Conservation (phyloP, 257 asterid species). For the Verbascum thapsus region DNA sequence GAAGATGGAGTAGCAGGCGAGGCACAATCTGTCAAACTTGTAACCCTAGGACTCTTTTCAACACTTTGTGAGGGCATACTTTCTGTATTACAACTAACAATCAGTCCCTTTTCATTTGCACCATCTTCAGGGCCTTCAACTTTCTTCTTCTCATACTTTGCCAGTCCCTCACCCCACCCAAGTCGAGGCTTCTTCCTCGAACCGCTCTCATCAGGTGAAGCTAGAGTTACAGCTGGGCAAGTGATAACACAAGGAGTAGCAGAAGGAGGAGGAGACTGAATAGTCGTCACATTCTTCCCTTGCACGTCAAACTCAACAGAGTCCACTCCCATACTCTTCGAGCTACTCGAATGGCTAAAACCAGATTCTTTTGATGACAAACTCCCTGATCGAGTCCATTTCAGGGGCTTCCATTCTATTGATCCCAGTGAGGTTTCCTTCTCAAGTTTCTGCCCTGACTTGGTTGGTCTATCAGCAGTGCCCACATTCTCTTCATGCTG, state of each 20-base stretch:
- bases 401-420: constrained; percentile 61
- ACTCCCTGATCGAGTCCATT: constrained; percentile 63
- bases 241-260: no score
- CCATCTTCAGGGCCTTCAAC: constrained; percentile 75
- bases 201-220: constrained; percentile 65
- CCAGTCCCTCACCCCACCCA: constrained; percentile 99
- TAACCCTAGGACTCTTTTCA: constrained; percentile 64
- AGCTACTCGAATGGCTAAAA: constrained; percentile 52
- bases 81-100: constrained; percentile 45
- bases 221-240: no score
- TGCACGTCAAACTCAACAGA: constrained; percentile 45
- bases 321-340: constrained; percentile 56
- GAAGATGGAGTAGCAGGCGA: constrained; percentile 83
- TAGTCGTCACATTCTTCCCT: constrained; percentile 35
- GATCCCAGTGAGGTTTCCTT: constrained; percentile 61
- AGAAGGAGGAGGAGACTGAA: constrained; percentile 33
- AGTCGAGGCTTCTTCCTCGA: constrained; percentile 96
- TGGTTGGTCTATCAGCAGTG: constrained; percentile 35
- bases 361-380: constrained; percentile 56
- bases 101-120: constrained; percentile 37
- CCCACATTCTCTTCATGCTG: constrained; percentile 46
- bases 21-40: constrained; percentile 53
- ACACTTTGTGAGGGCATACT: constrained; percentile 38
- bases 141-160: constrained; percentile 92
- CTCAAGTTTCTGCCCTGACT: constrained; percentile 51